Evolutionary conservation across 1,284 basidiomycete genomes (phyloP).

Genomic region (Pterulicium gracile): DNA sequence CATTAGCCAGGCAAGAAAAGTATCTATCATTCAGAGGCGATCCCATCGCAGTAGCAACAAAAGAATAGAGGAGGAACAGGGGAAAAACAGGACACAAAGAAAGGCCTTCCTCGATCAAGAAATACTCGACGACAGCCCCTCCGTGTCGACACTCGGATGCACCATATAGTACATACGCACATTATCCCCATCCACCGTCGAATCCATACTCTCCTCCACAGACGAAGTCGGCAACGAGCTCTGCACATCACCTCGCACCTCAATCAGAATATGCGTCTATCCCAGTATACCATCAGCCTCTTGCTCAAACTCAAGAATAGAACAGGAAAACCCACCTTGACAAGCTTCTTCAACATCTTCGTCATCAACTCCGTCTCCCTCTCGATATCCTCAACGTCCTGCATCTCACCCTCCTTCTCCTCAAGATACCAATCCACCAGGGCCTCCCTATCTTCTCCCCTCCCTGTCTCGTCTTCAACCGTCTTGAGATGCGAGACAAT

Average conservation of each 20-base stretch:
- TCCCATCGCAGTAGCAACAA: too few relatives aligned
- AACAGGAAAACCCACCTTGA: constrained; percentile 58
- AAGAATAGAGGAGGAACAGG: too few relatives aligned
- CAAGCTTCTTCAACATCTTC: constrained; percentile 84
- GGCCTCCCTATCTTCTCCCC: constrained; percentile 80
- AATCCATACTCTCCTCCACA: constrained; percentile 40
- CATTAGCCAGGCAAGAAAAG: too few relatives aligned
- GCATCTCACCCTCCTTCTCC: constrained; percentile 74
- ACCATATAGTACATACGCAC: constrained; percentile 72
- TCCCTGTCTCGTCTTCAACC: constrained; percentile 67
- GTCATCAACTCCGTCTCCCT: constrained; percentile 84
- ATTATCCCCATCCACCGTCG: constrained; percentile 38
- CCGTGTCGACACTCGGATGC: constrained; percentile 70
- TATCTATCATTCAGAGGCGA: too few relatives aligned
- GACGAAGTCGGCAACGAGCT: constrained; percentile 62
- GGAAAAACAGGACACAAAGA: too few relatives aligned
- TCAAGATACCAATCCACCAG: constrained; percentile 97
- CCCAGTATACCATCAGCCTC: constrained; percentile 7
- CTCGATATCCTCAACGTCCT: constrained; percentile 84
- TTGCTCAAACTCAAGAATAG: neutral
- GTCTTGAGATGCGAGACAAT: constrained; percentile 78
- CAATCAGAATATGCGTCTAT: constrained; percentile 81
- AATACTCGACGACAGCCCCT: constrained; percentile 16
- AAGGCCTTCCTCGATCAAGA: too few relatives aligned
- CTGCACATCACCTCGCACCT: constrained; percentile 73